A percentile compares a stretch with the other conserved stretches of the same genome.
Conservation (phyloP, 2,329 filamentous ascomycete genomes). For the Aspergillus intermedius region DNA sequence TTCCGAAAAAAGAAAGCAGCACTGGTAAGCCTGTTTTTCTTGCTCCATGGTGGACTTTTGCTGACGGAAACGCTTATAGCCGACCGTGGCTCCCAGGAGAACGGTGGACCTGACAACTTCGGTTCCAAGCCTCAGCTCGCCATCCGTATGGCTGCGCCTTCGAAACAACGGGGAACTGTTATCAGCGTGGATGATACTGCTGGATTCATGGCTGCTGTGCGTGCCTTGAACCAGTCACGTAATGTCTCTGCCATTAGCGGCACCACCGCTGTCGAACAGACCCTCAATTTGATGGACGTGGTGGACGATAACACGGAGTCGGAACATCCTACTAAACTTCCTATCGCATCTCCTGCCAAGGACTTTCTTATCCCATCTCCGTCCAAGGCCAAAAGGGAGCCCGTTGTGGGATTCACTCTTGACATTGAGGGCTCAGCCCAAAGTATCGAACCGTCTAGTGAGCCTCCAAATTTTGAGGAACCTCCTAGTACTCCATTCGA, state of each 20-base stretch:
- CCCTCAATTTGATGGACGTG: not conserved
- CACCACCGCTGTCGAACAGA: not conserved
- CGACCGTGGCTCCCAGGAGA: not conserved
- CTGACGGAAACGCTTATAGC: not conserved
- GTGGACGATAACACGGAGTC: not conserved
- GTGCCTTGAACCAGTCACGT: conserved; percentile 9
- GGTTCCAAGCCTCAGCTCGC: not conserved
- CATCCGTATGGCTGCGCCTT: not conserved
- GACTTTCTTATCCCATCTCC: not conserved
- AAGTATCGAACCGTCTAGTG: not conserved
- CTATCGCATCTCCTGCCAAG: not conserved
- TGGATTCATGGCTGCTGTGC: conserved; percentile 23
- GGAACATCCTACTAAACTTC: not conserved
- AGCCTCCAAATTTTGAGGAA: not conserved
- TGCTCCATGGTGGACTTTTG: no score
- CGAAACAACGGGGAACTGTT: not conserved
- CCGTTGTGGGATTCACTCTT: not conserved
- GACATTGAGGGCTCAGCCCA: not conserved
- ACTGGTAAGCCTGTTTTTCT: not conserved
- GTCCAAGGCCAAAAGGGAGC: not conserved
- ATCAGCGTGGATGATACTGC: conserved; percentile 20
- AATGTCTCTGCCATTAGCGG: not conserved
- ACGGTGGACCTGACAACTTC: not conserved
- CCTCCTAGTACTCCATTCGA: not conserved
- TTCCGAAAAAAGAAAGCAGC: not conserved